Conservation (phyloP, 2,329 filamentous ascomycete species). For the Alternaria sp. region DNA sequence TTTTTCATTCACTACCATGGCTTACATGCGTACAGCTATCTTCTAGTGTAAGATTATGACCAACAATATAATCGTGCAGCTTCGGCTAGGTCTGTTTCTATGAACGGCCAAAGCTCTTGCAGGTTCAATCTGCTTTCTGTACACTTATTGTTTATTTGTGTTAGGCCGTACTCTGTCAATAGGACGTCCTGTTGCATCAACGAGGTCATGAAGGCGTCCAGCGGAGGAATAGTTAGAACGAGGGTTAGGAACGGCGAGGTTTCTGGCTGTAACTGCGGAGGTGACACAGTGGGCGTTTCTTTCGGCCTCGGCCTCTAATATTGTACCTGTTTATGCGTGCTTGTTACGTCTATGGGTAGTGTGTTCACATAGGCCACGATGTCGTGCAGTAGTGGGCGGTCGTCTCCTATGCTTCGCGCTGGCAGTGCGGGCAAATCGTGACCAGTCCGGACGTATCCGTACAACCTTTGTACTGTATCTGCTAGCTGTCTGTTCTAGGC, state of each 20-base stretch:
- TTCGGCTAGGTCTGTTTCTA: neutral
- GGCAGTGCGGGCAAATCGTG: neutral
- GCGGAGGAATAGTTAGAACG: neutral
- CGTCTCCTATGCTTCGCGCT: conserved; percentile 1
- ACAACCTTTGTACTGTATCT: conserved; percentile 4
- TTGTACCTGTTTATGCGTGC: neutral
- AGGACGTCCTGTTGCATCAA: neutral
- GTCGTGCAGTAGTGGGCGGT: conserved; percentile 3
- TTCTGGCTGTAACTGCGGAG: neutral
- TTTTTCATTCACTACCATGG: neutral
- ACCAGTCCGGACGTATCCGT: neutral
- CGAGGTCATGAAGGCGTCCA: neutral
- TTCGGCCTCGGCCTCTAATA: neutral
- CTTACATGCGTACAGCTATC: neutral
- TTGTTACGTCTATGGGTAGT: neutral
- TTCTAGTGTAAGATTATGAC: neutral
- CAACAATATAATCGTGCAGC: conserved; percentile 1
- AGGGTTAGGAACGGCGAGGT: neutral
- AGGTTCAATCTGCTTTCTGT: neutral
- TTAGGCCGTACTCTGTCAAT: neutral
- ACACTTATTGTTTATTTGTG: neutral
- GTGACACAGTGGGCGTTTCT: neutral
- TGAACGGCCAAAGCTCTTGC: conserved; percentile 6
- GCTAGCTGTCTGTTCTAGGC: conserved; percentile 2
- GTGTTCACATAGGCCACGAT: neutral